These are phyloP conservation scores for Suhomyces bribrorum DNA, from an alignment of 1,139 yeast genomes.

Conservation along the genomic window DNA sequence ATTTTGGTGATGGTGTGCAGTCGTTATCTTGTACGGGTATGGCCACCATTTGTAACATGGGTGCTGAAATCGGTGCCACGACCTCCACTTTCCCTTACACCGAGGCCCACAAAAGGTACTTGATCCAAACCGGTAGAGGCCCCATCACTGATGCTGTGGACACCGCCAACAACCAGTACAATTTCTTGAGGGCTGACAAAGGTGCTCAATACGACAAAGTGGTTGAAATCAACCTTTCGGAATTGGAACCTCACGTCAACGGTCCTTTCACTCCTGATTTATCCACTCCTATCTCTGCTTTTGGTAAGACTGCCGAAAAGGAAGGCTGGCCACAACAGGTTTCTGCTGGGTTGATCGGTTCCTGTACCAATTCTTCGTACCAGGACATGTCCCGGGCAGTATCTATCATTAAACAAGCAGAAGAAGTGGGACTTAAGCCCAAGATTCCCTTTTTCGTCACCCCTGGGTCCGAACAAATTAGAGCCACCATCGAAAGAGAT, in stretches of 20 bases:
- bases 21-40: constrained; percentile 92
- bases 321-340: constrained; percentile 82
- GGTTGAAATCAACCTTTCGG: constrained; percentile 72
- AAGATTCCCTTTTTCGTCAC: constrained; percentile 91
- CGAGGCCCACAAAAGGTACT: constrained; percentile 79
- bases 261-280: constrained; percentile 97
- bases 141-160: constrained; percentile 81
- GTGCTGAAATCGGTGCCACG: constrained; percentile 98
- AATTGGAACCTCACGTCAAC: constrained; percentile 85
- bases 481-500: constrained; percentile 96
- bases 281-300: constrained; percentile 78
- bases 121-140: constrained; percentile 76
- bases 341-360: constrained; percentile 92
- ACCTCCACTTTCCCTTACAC: constrained; percentile 96
- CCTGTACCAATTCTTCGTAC: constrained; percentile 96
- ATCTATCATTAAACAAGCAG: constrained; percentile 83
- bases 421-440: constrained; percentile 82
- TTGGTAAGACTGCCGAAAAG: constrained; percentile 60
- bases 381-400: constrained; percentile 97
- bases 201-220: constrained; percentile 84
- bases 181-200: constrained; percentile 73
- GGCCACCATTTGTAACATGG: constrained; percentile 99
- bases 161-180: constrained; percentile 57
- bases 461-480: constrained; percentile 98
- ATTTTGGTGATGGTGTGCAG: constrained; percentile 91